Conservation (phyloP, 345 rosid genomes). For the Gossypium ekmanianum region DNA sequence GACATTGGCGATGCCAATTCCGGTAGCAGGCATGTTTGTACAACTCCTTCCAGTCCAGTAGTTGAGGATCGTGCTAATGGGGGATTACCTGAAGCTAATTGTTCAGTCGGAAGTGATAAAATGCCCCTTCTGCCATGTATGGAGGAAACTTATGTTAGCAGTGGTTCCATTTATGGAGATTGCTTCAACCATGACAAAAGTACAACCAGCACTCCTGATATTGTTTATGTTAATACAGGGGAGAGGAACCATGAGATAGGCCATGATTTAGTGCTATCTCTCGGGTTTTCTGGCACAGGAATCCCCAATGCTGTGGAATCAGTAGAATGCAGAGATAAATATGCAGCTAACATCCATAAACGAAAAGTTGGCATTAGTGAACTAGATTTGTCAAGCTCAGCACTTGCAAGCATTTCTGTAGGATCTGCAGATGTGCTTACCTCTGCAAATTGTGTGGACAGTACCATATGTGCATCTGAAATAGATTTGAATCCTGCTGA, state of each 20-base stretch:
- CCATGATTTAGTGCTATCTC: slow-evolving; percentile 24
- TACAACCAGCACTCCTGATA: slow-evolving; percentile 17
- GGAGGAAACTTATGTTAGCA: slow-evolving; percentile 19
- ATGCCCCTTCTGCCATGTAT: slow-evolving; percentile 12
- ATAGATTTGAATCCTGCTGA: slow-evolving; percentile 30
- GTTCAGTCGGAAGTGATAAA: neutral
- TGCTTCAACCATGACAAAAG: slow-evolving; percentile 14
- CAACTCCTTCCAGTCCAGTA: slow-evolving; percentile 12
- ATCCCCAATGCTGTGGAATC: slow-evolving; percentile 19
- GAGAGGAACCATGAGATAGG: slow-evolving; percentile 16
- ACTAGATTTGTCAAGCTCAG: slow-evolving; percentile 36
- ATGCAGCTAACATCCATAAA: slow-evolving; percentile 19
- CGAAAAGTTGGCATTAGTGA: slow-evolving; percentile 21
- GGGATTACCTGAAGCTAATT: slow-evolving; percentile 13
- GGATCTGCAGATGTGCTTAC: slow-evolving; percentile 30
- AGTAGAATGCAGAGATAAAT: slow-evolving; percentile 24
- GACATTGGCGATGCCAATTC: slow-evolving; percentile 21
- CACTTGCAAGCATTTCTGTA: slow-evolving; percentile 18
- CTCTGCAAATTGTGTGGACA: slow-evolving; percentile 31
- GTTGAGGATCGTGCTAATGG: slow-evolving; percentile 30
- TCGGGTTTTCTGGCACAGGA: slow-evolving; percentile 24
- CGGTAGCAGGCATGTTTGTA: slow-evolving; percentile 24
- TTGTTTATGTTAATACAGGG: slow-evolving; percentile 13
- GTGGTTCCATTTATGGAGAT: slow-evolving; percentile 11
- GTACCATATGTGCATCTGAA: slow-evolving; percentile 37